These are phyloP conservation scores for Sedum album DNA, from an alignment of 164 flowering plant genomes.

Conservation along the genomic window DNA sequence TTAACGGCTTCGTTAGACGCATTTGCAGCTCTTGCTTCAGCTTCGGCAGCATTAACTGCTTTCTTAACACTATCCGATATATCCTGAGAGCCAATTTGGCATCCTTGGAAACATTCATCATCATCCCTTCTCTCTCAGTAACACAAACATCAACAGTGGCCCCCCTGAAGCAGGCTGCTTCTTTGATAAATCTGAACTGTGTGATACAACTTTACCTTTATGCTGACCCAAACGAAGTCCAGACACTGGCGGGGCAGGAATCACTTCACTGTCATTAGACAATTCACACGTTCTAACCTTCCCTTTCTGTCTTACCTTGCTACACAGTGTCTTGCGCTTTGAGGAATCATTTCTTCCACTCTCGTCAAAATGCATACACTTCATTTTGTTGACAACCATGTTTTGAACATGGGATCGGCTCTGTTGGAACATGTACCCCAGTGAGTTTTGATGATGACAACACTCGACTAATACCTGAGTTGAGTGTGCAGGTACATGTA, in stretches of 20 bases:
- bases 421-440: conserved; percentile 42
- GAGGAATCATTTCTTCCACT: conserved; percentile 54
- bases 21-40: conserved; percentile 87
- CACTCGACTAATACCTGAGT: no score
- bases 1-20: conserved; percentile 77
- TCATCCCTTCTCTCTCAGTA: conserved; percentile 50
- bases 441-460: no score
- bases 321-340: conserved; percentile 50
- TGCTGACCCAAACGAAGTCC: conserved; percentile 45
- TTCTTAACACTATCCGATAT: conserved; percentile 65
- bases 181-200: conserved; percentile 36
- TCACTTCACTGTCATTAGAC: conserved; percentile 40
- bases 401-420: conserved; percentile 39
- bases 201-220: conserved; percentile 39
- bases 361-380: conserved; percentile 45
- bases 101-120: conserved; percentile 64
- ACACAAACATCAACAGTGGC: conserved; percentile 27
- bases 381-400: conserved; percentile 41
- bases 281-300: conserved; percentile 58
- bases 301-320: conserved; percentile 41
- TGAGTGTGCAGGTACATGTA: no score
- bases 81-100: conserved; percentile 68
- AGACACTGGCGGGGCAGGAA: conserved; percentile 49
- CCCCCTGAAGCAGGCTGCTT: conserved; percentile 25
- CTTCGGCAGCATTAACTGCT: conserved; percentile 91